Evolutionary conservation across 2,329 filamentous ascomycete species (phyloP).

Genomic region (Metarhizium brunneum): DNA sequence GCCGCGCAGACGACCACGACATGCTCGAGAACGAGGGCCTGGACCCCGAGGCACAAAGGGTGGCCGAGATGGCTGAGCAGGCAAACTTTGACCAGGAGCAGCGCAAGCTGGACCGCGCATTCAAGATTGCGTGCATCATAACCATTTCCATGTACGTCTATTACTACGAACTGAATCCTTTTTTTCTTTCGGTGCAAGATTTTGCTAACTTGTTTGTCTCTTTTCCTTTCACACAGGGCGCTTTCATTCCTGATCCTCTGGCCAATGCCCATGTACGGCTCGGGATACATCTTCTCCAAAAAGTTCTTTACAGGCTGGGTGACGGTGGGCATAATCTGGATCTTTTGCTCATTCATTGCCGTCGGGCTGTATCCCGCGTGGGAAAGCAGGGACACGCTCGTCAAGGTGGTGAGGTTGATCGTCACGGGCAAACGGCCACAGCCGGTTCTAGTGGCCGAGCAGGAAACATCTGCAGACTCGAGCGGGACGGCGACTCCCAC

Average conservation of each 20-base stretch:
- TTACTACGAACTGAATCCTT: no score
- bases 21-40: slow-evolving; percentile 53
- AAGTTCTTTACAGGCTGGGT: slow-evolving; percentile 69
- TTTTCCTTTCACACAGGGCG: slow-evolving; percentile 28
- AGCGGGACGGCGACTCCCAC: slow-evolving; percentile 6
- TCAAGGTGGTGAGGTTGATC: slow-evolving; percentile 11
- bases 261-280: slow-evolving; percentile 88
- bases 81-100: slow-evolving; percentile 35
- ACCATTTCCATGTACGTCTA: slow-evolving; percentile 20
- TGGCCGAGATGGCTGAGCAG: slow-evolving; percentile 11
- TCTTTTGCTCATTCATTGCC: slow-evolving; percentile 59
- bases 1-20: slow-evolving; percentile 69
- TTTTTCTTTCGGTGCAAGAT: no score
- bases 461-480: background rate
- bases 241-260: slow-evolving; percentile 69
- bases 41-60: slow-evolving; percentile 15
- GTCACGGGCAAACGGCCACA: slow-evolving; percentile 7
- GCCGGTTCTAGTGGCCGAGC: slow-evolving; percentile 1
- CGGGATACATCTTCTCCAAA: slow-evolving; percentile 53
- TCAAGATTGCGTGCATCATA: slow-evolving; percentile 33
- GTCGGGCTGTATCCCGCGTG: slow-evolving; percentile 77
- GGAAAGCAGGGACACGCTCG: slow-evolving; percentile 58
- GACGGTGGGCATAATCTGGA: slow-evolving; percentile 61
- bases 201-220: background rate
- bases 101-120: slow-evolving; percentile 42